Base-by-base conservation (phyloP, 768 basidiomycete genomes). In the Podaxis sp. region DNA sequence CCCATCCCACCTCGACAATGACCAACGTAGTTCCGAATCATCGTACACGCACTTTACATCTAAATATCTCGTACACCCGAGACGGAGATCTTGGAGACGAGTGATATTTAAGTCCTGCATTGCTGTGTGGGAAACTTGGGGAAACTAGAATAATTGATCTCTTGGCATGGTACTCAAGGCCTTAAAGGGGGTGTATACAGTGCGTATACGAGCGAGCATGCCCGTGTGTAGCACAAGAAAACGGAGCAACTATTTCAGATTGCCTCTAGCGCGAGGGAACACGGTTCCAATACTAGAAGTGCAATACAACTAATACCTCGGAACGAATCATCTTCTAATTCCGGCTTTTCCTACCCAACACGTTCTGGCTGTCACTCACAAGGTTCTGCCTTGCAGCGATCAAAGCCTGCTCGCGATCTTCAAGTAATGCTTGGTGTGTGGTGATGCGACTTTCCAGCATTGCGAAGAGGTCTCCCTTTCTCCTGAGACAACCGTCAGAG, bases 331-430 rank as follows among this genome's bases (percentile, higher is more conserved):
- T n/a, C 43, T 46, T 7, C 19, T 46, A 19, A 46, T 46, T 19
- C 6, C 43, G 25, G 19, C 8, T 3, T 12, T 53, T 40, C 17
- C 47, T 37, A 7, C 54, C 61, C 15, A 62, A 7, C 22, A 62
- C 53, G 7, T 49, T 62, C 36, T 62, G 54, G 47, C 61, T 50
- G 4, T 50, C 54, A 12, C 17, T 55, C 6, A 62, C 29, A 19
- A 55, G 22, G 25, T 27, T 55, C n/a, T 55, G 47, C 25, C 25
- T 55, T 55, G 55, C 54, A 38, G 36, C 27, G 2, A 13, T 38
- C 46, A 62, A 56, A 6, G 61, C 54, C 13, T 56, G 7, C 56
- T 49, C 43, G 6, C 53, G 61, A 27, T 62, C 53, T 4, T 17
- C 22, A 13, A 62, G 61, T 8, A 49, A 19, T 4, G 40, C 54